Conservation (phyloP, 73 alveolate genomes). For the Effrenium voratum region DNA sequence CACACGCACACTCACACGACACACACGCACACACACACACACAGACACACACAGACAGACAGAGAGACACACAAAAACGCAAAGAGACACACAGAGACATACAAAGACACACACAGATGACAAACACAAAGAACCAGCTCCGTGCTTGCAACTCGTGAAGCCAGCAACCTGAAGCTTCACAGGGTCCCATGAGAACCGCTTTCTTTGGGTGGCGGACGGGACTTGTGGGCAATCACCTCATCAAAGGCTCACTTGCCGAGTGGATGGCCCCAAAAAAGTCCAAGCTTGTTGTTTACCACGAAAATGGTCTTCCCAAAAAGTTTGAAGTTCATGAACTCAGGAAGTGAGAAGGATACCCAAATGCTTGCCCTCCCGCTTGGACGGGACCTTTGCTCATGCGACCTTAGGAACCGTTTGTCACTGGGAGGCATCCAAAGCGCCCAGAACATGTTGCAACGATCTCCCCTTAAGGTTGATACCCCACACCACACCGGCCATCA, state of each 20-base stretch:
- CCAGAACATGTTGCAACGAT: too few relatives aligned
- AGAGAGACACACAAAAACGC: not conserved
- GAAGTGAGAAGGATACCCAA: too few relatives aligned
- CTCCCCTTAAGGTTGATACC: too few relatives aligned
- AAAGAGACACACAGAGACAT: not conserved
- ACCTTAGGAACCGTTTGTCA: too few relatives aligned
- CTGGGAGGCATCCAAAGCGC: too few relatives aligned
- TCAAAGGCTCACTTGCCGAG: not conserved
- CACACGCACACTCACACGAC: not conserved
- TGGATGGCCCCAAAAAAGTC: too few relatives aligned
- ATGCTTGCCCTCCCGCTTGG: too few relatives aligned
- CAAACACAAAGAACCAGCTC: not conserved
- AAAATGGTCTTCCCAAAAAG: too few relatives aligned
- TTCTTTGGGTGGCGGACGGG: not conserved
- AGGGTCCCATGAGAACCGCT: not conserved
- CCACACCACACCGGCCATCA: too few relatives aligned
- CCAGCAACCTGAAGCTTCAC: not conserved
- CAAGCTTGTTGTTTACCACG: too few relatives aligned
- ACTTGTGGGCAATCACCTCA: not conserved
- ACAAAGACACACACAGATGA: not conserved
- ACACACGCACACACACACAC: not conserved
- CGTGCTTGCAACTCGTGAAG: not conserved
- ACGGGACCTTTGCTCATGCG: too few relatives aligned
- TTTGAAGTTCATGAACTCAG: too few relatives aligned
- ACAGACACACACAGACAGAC: not conserved